These are phyloP conservation scores for Tricholoma hemisulphureum DNA, from an alignment of 768 basidiomycete genomes.

Conservation along the genomic window DNA sequence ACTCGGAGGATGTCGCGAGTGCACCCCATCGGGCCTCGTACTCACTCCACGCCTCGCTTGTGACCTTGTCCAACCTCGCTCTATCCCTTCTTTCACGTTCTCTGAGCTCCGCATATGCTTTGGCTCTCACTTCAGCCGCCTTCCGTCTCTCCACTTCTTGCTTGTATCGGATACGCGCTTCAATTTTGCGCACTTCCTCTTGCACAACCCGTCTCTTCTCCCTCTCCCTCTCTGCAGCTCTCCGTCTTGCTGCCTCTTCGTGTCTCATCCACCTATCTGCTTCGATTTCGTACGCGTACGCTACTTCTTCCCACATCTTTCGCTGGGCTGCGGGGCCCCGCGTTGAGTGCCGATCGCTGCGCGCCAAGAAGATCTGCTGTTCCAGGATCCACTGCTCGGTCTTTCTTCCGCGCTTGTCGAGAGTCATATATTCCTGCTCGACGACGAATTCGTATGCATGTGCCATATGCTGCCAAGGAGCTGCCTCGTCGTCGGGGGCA, in stretches of 20 bases:
- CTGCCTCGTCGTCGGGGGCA: conserved; percentile 13
- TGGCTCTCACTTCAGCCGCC: conserved; percentile 47
- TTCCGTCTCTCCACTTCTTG: conserved; percentile 48
- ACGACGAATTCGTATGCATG: conserved; percentile 49
- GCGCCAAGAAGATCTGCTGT: conserved; percentile 46
- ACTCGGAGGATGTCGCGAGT: conserved; percentile 43
- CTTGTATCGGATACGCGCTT: conserved; percentile 49
- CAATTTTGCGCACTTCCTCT: conserved; percentile 55
- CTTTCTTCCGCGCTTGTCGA: conserved; percentile 44
- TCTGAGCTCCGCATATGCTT: conserved; percentile 34
- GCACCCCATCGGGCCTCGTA: conserved; percentile 70
- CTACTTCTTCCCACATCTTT: conserved; percentile 51
- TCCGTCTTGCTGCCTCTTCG: conserved; percentile 44
- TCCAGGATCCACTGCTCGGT: conserved; percentile 67
- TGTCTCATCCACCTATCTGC: conserved; percentile 53
- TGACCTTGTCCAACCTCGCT: conserved; percentile 41
- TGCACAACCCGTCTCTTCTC: conserved; percentile 46
- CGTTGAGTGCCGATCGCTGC: conserved; percentile 10
- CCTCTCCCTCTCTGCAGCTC: conserved; percentile 45
- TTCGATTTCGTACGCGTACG: conserved; percentile 51
- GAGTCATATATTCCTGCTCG: conserved; percentile 49
- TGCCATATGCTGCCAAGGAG: conserved; percentile 43
- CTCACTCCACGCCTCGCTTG: conserved; percentile 54
- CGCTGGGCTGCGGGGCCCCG: conserved; percentile 20
- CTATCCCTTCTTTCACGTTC: conserved; percentile 47